Evolutionary conservation across 2,329 filamentous ascomycete genomes (phyloP).

Genomic region (Arachnomyces sp.): DNA sequence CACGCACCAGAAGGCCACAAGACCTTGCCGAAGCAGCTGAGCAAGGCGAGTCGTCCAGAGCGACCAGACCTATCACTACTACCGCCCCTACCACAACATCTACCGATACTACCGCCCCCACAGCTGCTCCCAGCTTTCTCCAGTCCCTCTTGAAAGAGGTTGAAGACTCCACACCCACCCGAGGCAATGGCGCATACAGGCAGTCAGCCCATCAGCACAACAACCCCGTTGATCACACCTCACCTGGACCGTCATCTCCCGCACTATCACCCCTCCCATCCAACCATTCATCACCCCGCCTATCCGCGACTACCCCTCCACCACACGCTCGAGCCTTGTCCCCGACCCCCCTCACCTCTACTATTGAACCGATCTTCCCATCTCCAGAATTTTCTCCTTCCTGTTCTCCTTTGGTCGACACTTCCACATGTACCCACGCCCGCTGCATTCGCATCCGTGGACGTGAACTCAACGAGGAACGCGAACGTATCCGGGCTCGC

Average conservation of each 20-base stretch:
- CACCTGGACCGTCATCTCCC: conserved; percentile 17
- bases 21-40: conserved; percentile 41
- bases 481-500: conserved; percentile 8
- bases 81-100: conserved; percentile 13
- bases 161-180: conserved; percentile 44
- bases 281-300: conserved; percentile 59
- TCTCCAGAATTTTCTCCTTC: conserved; percentile 66
- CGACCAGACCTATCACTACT: conserved; percentile 24
- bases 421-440: conserved; percentile 19
- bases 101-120: conserved; percentile 24
- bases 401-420: conserved; percentile 35
- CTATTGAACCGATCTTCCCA: conserved; percentile 65
- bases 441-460: conserved; percentile 41
- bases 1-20: conserved; percentile 63
- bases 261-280: conserved; percentile 40
- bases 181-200: conserved; percentile 21
- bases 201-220: conserved; percentile 19
- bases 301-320: conserved; percentile 60
- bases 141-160: conserved; percentile 84
- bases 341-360: conserved; percentile 60
- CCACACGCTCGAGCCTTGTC: conserved; percentile 47
- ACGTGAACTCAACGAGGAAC: conserved; percentile 3
- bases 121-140: conserved; percentile 69
- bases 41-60: conserved; percentile 32
- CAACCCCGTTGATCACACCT: conserved; percentile 27